Base-by-base conservation (phyloP, 2,329 filamentous ascomycete genomes). In the Dichotomopilus funicola region DNA sequence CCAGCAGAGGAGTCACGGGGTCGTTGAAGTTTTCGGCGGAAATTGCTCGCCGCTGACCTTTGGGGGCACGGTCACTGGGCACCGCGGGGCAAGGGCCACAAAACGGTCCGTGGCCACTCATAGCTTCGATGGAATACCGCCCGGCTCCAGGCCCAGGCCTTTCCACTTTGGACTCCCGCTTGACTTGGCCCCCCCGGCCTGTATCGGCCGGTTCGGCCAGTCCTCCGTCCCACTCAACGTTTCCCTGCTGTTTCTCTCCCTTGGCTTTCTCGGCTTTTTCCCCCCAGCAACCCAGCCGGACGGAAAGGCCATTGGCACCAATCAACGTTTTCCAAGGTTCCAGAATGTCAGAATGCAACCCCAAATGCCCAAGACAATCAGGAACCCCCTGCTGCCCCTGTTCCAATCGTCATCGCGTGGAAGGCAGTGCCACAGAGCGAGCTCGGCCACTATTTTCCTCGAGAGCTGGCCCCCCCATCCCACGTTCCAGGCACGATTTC, bases 251-350 rank as follows among this genome's bases (percentile, higher is more conserved):
- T 48, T 43, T 49, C 53, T 44, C 53, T 59, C 51, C 19, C 19
- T 27, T 27, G 19, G 19, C 19, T 27, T 27, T 27, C 19, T 27
- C 19, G 19, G 19, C 19, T 27, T 27, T 27, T 27, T 27, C 19
- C 19, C 19, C 19, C 19, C 19, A 27, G 19, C 19, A 27, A 27
- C 19, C 60, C 60, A 56, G 59, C 49, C 56, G 47, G 51, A 38
- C 55, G 57, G 58, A 57, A 60, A 55, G 31, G 47, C 2, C 36
- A 44, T 38, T 11, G 47, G 34, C 48, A 45, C 60, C 59, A 62
- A 62, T 59, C 55, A 61, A 54, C 46, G 54, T 48, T 55, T 61
- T 59, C 57, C 55, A 58, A 55, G 51, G 54, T 62, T 61, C 59
- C 55, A 60, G 57, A 61, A 61, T 44, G 42, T 44, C 36, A 38